Evolutionary conservation across 1,284 basidiomycete genomes (phyloP).

Genomic region (Kalmanozyma brasiliensis): DNA sequence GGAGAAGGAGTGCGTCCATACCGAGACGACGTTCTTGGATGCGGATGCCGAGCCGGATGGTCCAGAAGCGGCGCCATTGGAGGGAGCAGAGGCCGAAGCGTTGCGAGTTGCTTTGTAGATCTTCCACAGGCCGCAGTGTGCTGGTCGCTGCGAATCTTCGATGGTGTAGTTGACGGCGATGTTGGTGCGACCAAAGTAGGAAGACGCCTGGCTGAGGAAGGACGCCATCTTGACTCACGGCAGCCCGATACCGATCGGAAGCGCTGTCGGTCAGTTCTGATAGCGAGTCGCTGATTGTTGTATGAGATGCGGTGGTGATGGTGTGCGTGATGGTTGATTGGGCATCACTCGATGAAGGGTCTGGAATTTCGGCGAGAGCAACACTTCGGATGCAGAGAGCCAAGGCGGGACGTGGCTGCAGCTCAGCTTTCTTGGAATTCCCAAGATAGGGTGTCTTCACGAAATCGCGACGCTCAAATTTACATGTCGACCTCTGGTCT

Average conservation of each 20-base stretch:
- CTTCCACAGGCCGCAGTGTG: slow-evolving; percentile 63
- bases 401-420: slow-evolving; percentile 2
- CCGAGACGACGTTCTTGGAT: slow-evolving; percentile 38
- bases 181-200: slow-evolving; percentile 62
- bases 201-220: slow-evolving; percentile 59
- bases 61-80: slow-evolving; percentile 8
- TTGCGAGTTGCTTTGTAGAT: slow-evolving; percentile 59
- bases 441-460: no score
- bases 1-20: slow-evolving; percentile 60
- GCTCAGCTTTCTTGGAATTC: no score
- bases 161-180: slow-evolving; percentile 63
- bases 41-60: slow-evolving; percentile 5
- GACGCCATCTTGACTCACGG: slow-evolving; percentile 44
- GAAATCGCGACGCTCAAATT: no score
- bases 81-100: slow-evolving; percentile 17
- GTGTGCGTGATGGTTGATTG: neutral
- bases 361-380: slow-evolving; percentile 15
- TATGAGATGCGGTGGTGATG: slow-evolving; percentile 1
- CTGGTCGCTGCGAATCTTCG: slow-evolving; percentile 51
- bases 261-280: no score
- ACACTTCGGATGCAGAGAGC: slow-evolving; percentile 4
- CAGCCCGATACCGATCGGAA: neutral
- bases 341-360: no score
- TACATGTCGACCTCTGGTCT: no score
- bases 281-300: neutral